Base-by-base conservation (phyloP, 768 basidiomycete species). In the Pulveroboletus sp. region DNA sequence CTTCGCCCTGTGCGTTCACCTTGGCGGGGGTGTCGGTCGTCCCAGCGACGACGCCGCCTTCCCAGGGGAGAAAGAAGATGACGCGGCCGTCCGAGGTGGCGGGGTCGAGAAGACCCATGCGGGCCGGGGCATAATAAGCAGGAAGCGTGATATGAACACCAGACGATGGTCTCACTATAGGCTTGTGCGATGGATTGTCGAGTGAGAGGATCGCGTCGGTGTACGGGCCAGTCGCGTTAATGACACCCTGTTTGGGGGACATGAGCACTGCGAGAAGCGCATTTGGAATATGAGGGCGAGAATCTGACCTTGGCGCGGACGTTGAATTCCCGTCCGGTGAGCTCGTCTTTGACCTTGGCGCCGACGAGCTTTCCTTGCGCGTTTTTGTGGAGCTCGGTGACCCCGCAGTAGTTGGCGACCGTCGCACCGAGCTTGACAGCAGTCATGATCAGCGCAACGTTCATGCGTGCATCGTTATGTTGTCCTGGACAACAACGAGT, bases 21-120 rank as follows among this genome's bases (percentile, higher is more conserved):
- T 71, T 63, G 3, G 87, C 83, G 0, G 87, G 86, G 0, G 88
- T 78, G 67, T 99, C 95, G 8, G 95, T 99, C 3, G 96, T 97
- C 24, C 95, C 95, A 2, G 95, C 95, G 55, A 99, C 93, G 36
- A 93, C 93, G 73, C 87, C 92, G 8, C 95, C 95, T 71, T 97
- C 86, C 95, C 96, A 99, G 0, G 95, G 95, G 9, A 99, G 80
- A 80, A 99, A 96, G 79, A 97, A 99, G 64, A 99, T 95, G 48
- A 99, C 94, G 26, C 95, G 86, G 0, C 95, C 95, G 56, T 99
- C 95, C 0, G 89, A 92, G 5, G 96, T 96, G 3, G 91, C 77
- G 1, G 95, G 96, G 68, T 98, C 96, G 39, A 98, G 78, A 5
- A 98, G 79, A 39, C 96, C 95, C 89, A 98, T 96, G 43, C 79